Base-by-base conservation (phyloP, 768 basidiomycete genomes). In the Albatrellus ellisii region DNA sequence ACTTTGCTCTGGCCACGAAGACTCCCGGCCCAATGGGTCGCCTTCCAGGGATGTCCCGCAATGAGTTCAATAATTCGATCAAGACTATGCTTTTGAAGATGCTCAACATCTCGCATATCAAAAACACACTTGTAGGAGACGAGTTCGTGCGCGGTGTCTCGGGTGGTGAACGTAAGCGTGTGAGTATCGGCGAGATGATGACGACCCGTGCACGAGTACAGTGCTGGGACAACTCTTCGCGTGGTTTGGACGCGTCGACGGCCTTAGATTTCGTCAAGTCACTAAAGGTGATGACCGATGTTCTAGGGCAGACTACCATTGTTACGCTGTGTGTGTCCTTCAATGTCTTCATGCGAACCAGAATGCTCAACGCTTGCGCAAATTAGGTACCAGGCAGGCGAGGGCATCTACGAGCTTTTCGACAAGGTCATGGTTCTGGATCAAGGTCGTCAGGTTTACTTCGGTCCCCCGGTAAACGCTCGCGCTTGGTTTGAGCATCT, bases 121-220 rank as follows among this genome's bases (percentile, higher is more conserved):
- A 63, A 38, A 64, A 73, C 42, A 94, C 90, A 3, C 75, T 85
- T 0, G 81, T 94, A 35, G 91, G 91, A 1, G 78, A 90, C 56
- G 88, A 85, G 47, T 88, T 84, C 51, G 80, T 94, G 5, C 80
- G 81, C 10, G 82, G 83, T 24, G 77, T 87, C 14, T 80, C 77
- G 1, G 85, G 85, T 38, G 84, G 85, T n/a, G 85, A 87, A 55
- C 70, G 80, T 34, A 91, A 91, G 57, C 73, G 77, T 45, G 69
- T 91, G 12, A 79, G 79, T 43, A 91, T 91, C 54, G 81, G 83
- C 10, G 88, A 91, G 59, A 87, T 86, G 73, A 81, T 88, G 73
- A 73, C 83, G 1, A 83, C 81, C 2, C 79, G 84, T 35, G 84
- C 85, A 10, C 78, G 80, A 24, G 73, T 89, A 4, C 79, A 87